Percentiles rank a stretch among this genome's conserved stretches.
phyloP scores from a whole-genome alignment of 2,329 filamentous ascomycete genomes.

The Magnaporthales sp. region DNA sequence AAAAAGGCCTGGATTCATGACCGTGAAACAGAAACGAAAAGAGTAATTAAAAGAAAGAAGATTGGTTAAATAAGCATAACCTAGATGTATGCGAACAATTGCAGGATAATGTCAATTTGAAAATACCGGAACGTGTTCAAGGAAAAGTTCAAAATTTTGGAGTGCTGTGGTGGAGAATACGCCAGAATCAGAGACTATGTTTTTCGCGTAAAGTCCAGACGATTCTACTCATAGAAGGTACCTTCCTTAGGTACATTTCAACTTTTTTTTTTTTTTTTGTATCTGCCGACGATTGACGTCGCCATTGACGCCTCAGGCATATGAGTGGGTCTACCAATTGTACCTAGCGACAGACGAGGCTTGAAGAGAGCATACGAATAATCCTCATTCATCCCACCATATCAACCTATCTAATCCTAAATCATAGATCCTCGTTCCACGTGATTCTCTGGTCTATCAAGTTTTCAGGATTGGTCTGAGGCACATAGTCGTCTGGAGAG shows the following conservation, averaged over 20 bases:
- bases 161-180: background rate
- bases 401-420: too few relatives aligned
- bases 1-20: slow-evolving; percentile 24
- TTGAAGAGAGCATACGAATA: too few relatives aligned
- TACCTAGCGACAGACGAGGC: too few relatives aligned
- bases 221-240: slow-evolving; percentile 5
- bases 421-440: background rate
- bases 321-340: slow-evolving; percentile 3
- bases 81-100: background rate
- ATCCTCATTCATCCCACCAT: too few relatives aligned
- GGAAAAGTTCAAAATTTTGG: background rate
- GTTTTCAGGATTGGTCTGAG: background rate
- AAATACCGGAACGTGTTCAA: background rate
- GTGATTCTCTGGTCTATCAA: background rate
- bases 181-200: background rate
- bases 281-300: slow-evolving; percentile 1
- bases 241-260: background rate
- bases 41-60: background rate
- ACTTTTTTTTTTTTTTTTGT: slow-evolving; percentile 9
- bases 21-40: slow-evolving; percentile 6
- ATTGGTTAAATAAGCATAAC: background rate
- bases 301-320: slow-evolving; percentile 11
- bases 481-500: background rate
- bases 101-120: background rate
- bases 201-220: slow-evolving; percentile 1